Evolutionary conservation across 768 basidiomycete genomes (phyloP), one percentile per base, ranked within the genome.

Genomic region (Royoungia palumana): DNA sequence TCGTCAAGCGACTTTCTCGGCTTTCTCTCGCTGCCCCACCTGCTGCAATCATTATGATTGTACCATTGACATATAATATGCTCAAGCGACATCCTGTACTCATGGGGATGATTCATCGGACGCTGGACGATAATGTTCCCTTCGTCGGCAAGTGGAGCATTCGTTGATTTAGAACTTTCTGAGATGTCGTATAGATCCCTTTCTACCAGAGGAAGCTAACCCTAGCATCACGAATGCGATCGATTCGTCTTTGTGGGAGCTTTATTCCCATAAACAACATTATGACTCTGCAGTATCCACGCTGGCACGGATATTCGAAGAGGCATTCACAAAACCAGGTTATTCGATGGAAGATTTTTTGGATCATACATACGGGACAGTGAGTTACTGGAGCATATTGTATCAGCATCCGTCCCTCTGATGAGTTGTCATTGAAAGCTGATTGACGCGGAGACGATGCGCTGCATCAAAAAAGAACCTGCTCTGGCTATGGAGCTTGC

Each of bases 271-370:
- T 51, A 74, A 78, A 50, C 67, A 74, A 20, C 95, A 99, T 67
- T 97, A 97, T 63, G 84, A 94, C 52, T 72, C 88, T 2, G 79
- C 83, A 1, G 87, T 95, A n/a, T 82, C 89, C n/a, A 90, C 90
- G 0, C 67, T 98, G 39, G 83, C 82, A 24, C 85, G 85, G 61
- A 85, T 99, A 46, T 90, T 96, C 57, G 76, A 77, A 12, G 93
- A 94, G 63, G 85, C 88, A 5, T 96, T 99, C 70, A 97, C 92
- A n/a, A 97, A 95, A 62, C 90, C 86, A 16, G 76, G 75, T 30
- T 97, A 94, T 67, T 73, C 81, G 13, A 80, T 96, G 81, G 95
- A 98, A 57, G 95, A 98, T 64, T 99, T 98, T 67, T 67, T 97
- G 63, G 96, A 98, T 65, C 95, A 98, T 63, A 88, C 89, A 3